Percentiles rank a stretch among this genome's conserved stretches.
phyloP scores from a whole-genome alignment of 1,139 yeast species.

The Candida dubliniensis region DNA sequence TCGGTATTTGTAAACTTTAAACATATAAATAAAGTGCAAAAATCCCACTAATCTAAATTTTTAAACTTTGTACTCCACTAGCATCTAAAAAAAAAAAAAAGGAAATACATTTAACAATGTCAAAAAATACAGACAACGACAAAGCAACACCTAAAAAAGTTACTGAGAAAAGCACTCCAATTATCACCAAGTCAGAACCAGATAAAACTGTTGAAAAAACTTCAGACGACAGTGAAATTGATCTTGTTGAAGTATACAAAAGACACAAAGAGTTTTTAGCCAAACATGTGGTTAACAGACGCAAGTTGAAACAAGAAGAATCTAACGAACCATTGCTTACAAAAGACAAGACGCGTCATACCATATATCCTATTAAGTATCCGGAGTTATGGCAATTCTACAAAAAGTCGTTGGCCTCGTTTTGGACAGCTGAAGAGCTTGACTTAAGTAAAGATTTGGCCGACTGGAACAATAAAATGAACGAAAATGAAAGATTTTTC shows the following conservation, averaged over 20 bases:
- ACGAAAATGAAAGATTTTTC: conserved; percentile 87
- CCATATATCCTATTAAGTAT: conserved; percentile 94
- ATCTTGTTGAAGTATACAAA: conserved; percentile 15
- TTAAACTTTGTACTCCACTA: no score
- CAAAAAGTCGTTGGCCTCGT: conserved; percentile 97
- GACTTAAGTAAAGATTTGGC: conserved; percentile 87
- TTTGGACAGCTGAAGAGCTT: conserved; percentile 99
- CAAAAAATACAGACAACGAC: no score
- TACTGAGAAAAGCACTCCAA: no score
- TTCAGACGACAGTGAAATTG: conserved; percentile 18
- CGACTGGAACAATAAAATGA: conserved; percentile 87
- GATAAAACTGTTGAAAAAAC: no score
- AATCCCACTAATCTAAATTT: no score
- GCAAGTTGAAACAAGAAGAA: conserved; percentile 69
- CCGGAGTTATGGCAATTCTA: conserved; percentile 99
- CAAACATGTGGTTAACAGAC: conserved; percentile 68
- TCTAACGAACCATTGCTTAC: conserved; percentile 83
- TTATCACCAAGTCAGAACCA: no score
- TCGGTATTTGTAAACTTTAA: no score
- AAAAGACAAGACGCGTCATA: conserved; percentile 90
- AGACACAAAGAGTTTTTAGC: conserved; percentile 56
- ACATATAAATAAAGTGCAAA: no score
- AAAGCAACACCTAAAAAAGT: no score
- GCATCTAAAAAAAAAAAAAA: no score
- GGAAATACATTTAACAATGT: no score